phyloP scores from a whole-genome alignment of 495 filamentous ascomycete genomes.

The Chaetomidium leptoderma region DNA sequence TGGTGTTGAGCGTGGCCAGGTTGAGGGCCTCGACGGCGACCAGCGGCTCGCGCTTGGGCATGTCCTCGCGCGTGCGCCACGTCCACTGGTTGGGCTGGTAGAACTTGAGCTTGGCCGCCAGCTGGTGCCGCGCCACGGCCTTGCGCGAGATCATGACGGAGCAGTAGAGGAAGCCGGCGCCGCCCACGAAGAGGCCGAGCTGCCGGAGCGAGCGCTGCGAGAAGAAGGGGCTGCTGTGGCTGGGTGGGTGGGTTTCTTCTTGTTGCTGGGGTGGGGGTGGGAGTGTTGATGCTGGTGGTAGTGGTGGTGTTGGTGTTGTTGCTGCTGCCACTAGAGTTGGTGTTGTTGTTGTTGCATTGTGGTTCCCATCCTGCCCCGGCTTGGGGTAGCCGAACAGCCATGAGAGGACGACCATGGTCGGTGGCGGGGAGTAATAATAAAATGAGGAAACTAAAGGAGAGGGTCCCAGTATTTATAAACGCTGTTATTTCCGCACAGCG shows the following conservation, averaged over 20 bases:
- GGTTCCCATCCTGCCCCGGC: background rate
- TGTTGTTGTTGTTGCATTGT: background rate
- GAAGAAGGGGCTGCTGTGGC: slow-evolving; percentile 10
- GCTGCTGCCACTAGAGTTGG: background rate
- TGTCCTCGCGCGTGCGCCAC: background rate
- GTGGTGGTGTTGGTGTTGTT: background rate
- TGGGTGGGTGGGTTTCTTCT: background rate
- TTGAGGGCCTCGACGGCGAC: slow-evolving; percentile 76
- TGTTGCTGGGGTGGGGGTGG: background rate
- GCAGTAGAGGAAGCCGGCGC: slow-evolving; percentile 65
- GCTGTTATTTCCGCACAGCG: background rate
- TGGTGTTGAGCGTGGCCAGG: slow-evolving; percentile 76
- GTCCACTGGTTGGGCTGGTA: slow-evolving; percentile 54
- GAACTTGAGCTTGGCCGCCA: slow-evolving; percentile 56
- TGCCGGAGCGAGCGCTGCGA: slow-evolving; percentile 25
- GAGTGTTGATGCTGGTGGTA: background rate
- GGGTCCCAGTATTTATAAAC: background rate
- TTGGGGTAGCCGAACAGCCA: slow-evolving; percentile 5
- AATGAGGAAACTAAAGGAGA: background rate
- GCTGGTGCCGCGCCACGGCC: slow-evolving; percentile 52
- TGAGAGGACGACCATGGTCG: slow-evolving; percentile 5
- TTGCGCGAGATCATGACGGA: slow-evolving; percentile 69
- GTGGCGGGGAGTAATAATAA: background rate
- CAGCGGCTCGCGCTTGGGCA: slow-evolving; percentile 40
- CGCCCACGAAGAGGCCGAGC: slow-evolving; percentile 54